Conservation (phyloP, 2,329 filamentous ascomycete species). For the Colletotrichum tabaci region DNA sequence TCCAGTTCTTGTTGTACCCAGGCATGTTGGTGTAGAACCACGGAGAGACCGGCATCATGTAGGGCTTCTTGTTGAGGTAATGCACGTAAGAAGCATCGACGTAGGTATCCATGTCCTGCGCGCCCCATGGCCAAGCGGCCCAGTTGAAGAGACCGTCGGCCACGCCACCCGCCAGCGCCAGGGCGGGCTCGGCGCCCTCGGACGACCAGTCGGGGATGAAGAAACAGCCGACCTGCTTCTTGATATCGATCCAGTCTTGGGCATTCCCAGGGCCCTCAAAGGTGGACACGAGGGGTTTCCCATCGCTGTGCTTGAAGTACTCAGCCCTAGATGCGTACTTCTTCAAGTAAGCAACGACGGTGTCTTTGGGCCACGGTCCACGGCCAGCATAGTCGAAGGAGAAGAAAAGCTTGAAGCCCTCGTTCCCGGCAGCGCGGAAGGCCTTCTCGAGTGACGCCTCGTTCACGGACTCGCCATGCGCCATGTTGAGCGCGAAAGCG, state of each 20-base stretch:
- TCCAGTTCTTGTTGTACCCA: constrained; percentile 67
- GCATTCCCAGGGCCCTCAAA: constrained; percentile 59
- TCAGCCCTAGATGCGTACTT: constrained; percentile 15
- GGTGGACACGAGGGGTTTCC: constrained; percentile 55
- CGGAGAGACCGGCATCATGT: constrained; percentile 69
- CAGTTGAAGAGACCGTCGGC: constrained; percentile 55
- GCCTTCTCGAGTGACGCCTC: constrained; percentile 21
- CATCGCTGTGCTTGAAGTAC: constrained; percentile 44
- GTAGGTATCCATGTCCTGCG: constrained; percentile 39
- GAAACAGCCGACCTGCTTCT: constrained; percentile 53
- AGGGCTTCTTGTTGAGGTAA: constrained; percentile 62
- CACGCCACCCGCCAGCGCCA: constrained; percentile 59
- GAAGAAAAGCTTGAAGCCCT: constrained; percentile 24
- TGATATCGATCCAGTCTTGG: constrained; percentile 60
- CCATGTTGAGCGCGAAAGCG: constrained; percentile 36
- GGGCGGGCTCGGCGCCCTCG: constrained; percentile 49
- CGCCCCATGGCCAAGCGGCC: constrained; percentile 53
- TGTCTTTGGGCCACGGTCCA: not conserved
- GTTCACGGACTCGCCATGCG: constrained; percentile 31
- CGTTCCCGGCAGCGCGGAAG: constrained; percentile 7
- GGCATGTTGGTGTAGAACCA: constrained; percentile 74
- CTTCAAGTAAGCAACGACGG: constrained; percentile 9
- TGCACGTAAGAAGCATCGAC: constrained; percentile 42
- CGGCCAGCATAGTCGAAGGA: constrained; percentile 28
- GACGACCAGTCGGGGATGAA: constrained; percentile 62